Evolutionary conservation across 129 eudicot genomes (phyloP).

Genomic region (Kitagawia praeruptora): DNA sequence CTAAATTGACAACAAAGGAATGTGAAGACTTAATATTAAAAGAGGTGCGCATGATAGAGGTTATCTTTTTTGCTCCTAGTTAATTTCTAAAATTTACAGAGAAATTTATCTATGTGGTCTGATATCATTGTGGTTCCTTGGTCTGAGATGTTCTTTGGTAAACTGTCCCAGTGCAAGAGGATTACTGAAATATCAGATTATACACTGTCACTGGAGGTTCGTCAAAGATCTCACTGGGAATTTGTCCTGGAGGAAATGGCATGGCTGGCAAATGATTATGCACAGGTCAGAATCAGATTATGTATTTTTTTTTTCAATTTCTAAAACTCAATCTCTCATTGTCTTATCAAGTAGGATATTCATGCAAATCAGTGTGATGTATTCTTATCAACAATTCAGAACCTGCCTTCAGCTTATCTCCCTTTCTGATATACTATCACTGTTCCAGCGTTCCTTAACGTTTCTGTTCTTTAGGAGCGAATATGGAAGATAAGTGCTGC

Average conservation of each 20-base stretch:
- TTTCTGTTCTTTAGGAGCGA: constrained; percentile 51
- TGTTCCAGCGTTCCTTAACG: background rate
- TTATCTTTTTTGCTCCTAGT: constrained; percentile 9
- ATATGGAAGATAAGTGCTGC: constrained; percentile 82
- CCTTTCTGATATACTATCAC: constrained; percentile 11
- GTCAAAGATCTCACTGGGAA: constrained; percentile 70
- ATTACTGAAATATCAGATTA: constrained; percentile 63
- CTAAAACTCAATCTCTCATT: background rate
- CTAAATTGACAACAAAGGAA: constrained; percentile 35
- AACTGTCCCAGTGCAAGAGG: constrained; percentile 27
- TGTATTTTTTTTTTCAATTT: constrained; percentile 9
- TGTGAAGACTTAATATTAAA: constrained; percentile 75
- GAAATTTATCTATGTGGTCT: too few relatives aligned
- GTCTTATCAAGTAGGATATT: background rate
- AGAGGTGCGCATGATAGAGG: constrained; percentile 83
- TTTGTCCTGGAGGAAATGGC: constrained; percentile 93
- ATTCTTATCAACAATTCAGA: background rate
- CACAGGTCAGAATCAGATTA: constrained; percentile 68
- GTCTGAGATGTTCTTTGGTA: background rate
- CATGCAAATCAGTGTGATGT: background rate
- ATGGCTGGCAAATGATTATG: constrained; percentile 97
- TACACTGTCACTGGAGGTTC: constrained; percentile 28
- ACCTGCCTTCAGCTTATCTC: constrained; percentile 9
- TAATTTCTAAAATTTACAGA: too few relatives aligned
- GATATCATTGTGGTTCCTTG: background rate